Conservation (phyloP, 495 filamentous ascomycete species). For the Neurospora africana region DNA sequence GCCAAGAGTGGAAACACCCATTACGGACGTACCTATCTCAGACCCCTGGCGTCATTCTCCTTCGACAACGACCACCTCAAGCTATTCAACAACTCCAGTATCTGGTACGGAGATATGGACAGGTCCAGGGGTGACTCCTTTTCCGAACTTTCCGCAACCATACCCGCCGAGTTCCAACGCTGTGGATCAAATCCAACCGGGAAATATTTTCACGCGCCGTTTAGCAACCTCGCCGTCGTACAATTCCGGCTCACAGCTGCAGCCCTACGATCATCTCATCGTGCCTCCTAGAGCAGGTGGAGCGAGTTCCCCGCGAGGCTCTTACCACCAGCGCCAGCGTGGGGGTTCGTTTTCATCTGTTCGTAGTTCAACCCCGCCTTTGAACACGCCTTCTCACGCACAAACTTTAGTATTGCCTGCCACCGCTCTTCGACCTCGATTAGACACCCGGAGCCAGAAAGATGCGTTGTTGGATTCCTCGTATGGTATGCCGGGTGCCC, state of each 20-base stretch:
- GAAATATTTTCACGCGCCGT: not conserved
- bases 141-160: not conserved
- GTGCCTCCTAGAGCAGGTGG: not conserved
- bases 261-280: not conserved
- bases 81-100: not conserved
- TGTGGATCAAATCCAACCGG: not conserved
- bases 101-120: not conserved
- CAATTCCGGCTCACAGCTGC: not conserved
- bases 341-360: conserved; percentile 22
- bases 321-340: conserved; percentile 13
- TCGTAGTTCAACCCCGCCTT: conserved; percentile 33
- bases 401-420: conserved; percentile 30
- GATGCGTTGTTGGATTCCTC: conserved; percentile 10
- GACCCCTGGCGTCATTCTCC: not conserved
- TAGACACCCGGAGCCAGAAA: conserved; percentile 25
- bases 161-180: not conserved
- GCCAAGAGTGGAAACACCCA: not conserved
- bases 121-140: not conserved
- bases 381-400: conserved; percentile 29
- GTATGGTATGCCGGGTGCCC: conserved; percentile 6
- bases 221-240: not conserved
- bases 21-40: not conserved
- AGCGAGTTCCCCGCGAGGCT: not conserved
- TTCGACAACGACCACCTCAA: not conserved
- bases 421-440: conserved; percentile 9